phyloP scores from a whole-genome alignment of 140 eudicot species.

The Cichorium intybus region DNA sequence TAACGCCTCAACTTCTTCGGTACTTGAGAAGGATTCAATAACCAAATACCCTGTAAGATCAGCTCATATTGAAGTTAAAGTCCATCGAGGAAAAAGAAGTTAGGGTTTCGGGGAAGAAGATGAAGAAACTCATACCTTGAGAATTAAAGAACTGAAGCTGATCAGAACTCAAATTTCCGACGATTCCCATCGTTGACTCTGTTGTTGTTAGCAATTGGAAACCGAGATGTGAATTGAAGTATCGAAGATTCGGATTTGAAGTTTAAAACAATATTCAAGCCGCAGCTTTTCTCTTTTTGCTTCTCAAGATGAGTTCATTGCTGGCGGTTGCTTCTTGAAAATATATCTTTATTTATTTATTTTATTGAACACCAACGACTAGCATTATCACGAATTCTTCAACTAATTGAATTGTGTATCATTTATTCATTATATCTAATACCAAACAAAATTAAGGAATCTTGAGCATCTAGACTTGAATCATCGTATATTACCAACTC shows the following conservation, averaged over 20 bases:
- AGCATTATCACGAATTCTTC: too few relatives aligned
- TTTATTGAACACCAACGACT: too few relatives aligned
- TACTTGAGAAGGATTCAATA: constrained; percentile 61
- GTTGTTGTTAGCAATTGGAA: background rate
- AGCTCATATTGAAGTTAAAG: background rate
- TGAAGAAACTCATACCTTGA: constrained; percentile 39
- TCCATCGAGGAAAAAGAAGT: background rate
- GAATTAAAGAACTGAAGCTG: constrained; percentile 69
- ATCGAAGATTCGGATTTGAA: background rate
- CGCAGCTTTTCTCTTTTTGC: background rate
- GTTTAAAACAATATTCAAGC: background rate
- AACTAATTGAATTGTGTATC: too few relatives aligned
- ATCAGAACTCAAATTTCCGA: constrained; percentile 46
- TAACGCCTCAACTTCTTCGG: constrained; percentile 58
- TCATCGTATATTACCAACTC: too few relatives aligned
- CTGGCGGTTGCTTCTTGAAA: constrained; percentile 22
- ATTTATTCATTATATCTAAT: too few relatives aligned
- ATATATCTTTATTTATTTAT: background rate
- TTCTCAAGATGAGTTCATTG: constrained; percentile 8
- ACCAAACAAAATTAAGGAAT: too few relatives aligned
- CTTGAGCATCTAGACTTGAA: too few relatives aligned
- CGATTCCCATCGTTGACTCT: constrained; percentile 44
- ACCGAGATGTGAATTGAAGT: constrained; percentile 1
- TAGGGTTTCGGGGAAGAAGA: constrained; percentile 10
- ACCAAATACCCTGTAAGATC: constrained; percentile 59